Evolutionary conservation across 331 rosid genomes (phyloP), one percentile per base, ranked within the genome.

Genomic region (Quercus phellos): DNA sequence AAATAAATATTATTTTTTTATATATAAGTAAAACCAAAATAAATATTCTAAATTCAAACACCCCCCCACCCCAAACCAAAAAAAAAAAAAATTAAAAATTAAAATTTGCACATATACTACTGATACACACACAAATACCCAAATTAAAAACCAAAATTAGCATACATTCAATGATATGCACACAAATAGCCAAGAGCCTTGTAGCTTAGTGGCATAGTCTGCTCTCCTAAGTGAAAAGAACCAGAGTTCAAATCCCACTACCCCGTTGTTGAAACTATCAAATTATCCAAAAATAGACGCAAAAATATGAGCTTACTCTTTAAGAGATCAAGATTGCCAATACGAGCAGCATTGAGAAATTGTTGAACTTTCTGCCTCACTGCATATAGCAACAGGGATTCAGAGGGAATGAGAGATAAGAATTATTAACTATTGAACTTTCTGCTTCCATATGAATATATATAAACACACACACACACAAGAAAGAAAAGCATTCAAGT

Each of bases 261-360:
- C 46, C 46, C 46, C 46, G 2, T 38, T 8, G 46, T 38, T 2
- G 46, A 2, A 38, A 38, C 11, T 38, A 8, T 38, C 46, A 38
- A 38, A 38, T 38, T 38, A 38, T 38, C 46, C 12, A 38, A 38
- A 38, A 38, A 38, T 1, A 38, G 46, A 6, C 6, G 4, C 8
- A 26, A 51, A 4, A 59, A 2, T 21, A 29, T 1, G 50, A 68
- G 53, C 88, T 38, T 74, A 91, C 99, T 95, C 85, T 91, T 95
- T 30, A 95, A 73, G 83, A 95, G 93, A 84, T 90, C 97, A 63
- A 95, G 86, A 67, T 90, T 83, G n/a, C 97, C 99, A 27, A 87
- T 74, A 26, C 97, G 77, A 68, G 98, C 94, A 2, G 99, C 99
- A 76, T 91, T 91, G 46, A 95, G 89, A 77, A 95, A 93, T n/a